Conservation (phyloP, 73 alveolate genomes). For the Paramecium bursaria region DNA sequence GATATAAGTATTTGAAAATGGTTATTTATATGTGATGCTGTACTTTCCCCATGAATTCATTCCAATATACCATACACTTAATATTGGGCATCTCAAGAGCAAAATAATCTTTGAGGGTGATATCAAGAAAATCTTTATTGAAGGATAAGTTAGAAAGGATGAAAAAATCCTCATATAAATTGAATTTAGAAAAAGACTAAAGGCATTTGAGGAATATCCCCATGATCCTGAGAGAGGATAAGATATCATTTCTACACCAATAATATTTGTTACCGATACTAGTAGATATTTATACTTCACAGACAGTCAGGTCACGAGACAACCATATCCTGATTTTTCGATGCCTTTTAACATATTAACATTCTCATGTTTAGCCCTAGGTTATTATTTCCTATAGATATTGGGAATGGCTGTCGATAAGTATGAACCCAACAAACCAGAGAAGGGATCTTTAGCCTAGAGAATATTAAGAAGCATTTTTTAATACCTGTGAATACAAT, state of each 20-base stretch:
- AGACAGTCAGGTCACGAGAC: background rate
- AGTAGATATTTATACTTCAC: background rate
- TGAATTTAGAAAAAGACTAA: constrained; percentile 28
- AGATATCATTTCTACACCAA: constrained; percentile 16
- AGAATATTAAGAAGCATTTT: constrained; percentile 38
- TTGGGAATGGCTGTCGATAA: constrained; percentile 65
- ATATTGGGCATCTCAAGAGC: background rate
- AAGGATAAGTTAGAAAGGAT: background rate
- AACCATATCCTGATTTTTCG: constrained; percentile 65
- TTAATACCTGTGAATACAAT: background rate
- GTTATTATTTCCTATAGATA: constrained; percentile 48
- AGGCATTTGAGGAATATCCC: constrained; percentile 62
- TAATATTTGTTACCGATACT: background rate
- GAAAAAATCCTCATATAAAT: constrained; percentile 12
- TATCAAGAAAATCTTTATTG: constrained; percentile 19
- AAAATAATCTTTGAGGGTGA: constrained; percentile 28
- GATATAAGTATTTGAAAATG: constrained; percentile 36
- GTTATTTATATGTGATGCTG: background rate
- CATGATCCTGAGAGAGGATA: constrained; percentile 68
- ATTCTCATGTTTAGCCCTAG: constrained; percentile 49
- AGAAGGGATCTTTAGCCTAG: constrained; percentile 38
- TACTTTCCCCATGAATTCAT: constrained; percentile 8
- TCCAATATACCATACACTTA: constrained; percentile 21
- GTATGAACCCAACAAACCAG: constrained; percentile 18
- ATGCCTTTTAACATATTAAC: constrained; percentile 68